Evolutionary conservation across 1,284 basidiomycete species (phyloP).

Genomic region (Sporisorium reilianum): DNA sequence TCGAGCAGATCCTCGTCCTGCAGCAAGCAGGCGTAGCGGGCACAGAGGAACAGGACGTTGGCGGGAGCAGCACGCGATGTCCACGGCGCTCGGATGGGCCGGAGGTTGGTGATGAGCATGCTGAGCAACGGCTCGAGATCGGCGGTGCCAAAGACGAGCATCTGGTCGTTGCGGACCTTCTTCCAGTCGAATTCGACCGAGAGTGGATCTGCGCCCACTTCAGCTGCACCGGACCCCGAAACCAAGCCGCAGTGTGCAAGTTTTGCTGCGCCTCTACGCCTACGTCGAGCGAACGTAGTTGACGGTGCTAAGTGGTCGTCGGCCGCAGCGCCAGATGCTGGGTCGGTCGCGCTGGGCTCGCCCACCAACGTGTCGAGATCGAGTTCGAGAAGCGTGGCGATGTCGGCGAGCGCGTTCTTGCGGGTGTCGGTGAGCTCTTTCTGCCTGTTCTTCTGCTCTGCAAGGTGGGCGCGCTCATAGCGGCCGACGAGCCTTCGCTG

Average conservation of each 20-base stretch:
- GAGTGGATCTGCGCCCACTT: constrained; percentile 58
- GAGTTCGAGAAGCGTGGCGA: constrained; percentile 58
- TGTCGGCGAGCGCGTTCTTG: constrained; percentile 53
- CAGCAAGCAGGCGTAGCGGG: constrained; percentile 76
- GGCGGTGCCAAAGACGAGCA: constrained; percentile 89
- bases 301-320: constrained; percentile 18
- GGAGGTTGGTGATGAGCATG: constrained; percentile 78
- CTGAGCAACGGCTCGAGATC: constrained; percentile 82
- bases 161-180: constrained; percentile 69
- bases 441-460: constrained; percentile 57
- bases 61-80: constrained; percentile 69
- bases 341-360: constrained; percentile 23
- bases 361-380: constrained; percentile 53
- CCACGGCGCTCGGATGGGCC: constrained; percentile 72
- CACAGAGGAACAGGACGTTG: constrained; percentile 74
- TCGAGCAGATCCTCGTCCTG: constrained; percentile 75
- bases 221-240: constrained; percentile 59
- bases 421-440: constrained; percentile 59
- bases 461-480: constrained; percentile 54
- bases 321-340: background rate
- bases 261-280: constrained; percentile 37
- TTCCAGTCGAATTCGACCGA: constrained; percentile 60
- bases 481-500: constrained; percentile 54
- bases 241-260: constrained; percentile 39
- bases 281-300: constrained; percentile 27